phyloP scores from a whole-genome alignment of 148 eudicot genomes.

The Vaccinium macrocarpon region DNA sequence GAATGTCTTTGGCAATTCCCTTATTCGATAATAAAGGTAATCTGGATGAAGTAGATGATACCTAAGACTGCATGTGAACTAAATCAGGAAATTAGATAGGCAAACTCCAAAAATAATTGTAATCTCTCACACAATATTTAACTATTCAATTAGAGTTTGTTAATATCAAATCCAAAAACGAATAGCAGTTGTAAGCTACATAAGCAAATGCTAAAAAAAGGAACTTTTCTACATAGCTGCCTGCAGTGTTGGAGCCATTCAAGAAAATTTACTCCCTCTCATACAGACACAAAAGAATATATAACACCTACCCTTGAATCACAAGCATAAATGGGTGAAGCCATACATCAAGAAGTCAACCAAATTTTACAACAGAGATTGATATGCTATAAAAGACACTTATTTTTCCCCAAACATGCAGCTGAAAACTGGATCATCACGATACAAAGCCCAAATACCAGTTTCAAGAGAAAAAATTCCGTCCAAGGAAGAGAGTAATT shows the following conservation, averaged over 20 bases:
- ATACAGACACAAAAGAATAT: background rate
- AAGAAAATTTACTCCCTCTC: background rate
- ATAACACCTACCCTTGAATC: background rate
- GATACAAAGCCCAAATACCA: background rate
- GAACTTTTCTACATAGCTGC: background rate
- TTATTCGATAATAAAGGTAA: constrained; percentile 79
- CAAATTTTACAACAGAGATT: background rate
- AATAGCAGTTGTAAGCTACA: background rate
- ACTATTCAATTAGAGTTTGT: background rate
- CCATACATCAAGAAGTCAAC: background rate
- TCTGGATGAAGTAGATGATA: constrained; percentile 96
- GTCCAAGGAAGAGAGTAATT: background rate
- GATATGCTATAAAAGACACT: background rate
- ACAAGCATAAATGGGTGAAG: background rate
- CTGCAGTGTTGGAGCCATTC: background rate
- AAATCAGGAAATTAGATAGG: background rate
- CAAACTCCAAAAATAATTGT: background rate
- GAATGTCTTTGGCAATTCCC: constrained; percentile 87
- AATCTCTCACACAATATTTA: background rate
- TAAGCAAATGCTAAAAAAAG: background rate
- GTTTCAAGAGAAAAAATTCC: background rate
- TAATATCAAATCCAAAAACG: background rate
- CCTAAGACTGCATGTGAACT: constrained; percentile 60
- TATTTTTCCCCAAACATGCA: background rate
- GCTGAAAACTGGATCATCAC: background rate